phyloP scores from a whole-genome alignment of 1,284 basidiomycete genomes.

The Leccinum pseudoinsigne region DNA sequence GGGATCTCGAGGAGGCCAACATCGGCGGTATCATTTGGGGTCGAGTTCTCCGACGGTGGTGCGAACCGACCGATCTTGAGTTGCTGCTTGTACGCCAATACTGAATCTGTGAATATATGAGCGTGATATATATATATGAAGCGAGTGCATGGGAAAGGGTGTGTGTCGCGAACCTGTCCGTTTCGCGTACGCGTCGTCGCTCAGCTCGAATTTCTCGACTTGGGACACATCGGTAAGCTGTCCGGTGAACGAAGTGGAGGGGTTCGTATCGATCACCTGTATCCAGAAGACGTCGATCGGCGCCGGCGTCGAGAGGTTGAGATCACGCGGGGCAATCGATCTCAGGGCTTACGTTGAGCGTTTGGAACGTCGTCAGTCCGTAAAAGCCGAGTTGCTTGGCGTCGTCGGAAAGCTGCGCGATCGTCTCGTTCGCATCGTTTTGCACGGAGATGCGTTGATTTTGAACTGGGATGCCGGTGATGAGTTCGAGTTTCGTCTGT shows the following conservation, averaged over 20 bases:
- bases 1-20: no score
- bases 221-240: constrained; percentile 83
- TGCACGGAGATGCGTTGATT: constrained; percentile 72
- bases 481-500: constrained; percentile 82
- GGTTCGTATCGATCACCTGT: constrained; percentile 81
- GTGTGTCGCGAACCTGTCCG: constrained; percentile 64
- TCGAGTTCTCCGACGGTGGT: no score
- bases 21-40: no score
- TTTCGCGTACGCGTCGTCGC: constrained; percentile 79
- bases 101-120: no score
- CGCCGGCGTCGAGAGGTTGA: neutral
- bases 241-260: constrained; percentile 69
- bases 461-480: constrained; percentile 84
- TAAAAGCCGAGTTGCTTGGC: constrained; percentile 71
- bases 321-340: neutral
- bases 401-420: constrained; percentile 67
- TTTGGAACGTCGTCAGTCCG: constrained; percentile 66
- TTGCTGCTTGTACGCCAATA: no score
- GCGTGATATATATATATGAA: no score
- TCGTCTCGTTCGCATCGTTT: constrained; percentile 54
- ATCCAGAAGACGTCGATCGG: neutral
- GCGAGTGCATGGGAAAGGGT: no score
- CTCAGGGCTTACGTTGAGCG: constrained; percentile 61
- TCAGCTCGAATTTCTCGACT: constrained; percentile 94
- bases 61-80: no score